Conservation (phyloP, 768 basidiomycete genomes). For the Cytidiella melzeri region DNA sequence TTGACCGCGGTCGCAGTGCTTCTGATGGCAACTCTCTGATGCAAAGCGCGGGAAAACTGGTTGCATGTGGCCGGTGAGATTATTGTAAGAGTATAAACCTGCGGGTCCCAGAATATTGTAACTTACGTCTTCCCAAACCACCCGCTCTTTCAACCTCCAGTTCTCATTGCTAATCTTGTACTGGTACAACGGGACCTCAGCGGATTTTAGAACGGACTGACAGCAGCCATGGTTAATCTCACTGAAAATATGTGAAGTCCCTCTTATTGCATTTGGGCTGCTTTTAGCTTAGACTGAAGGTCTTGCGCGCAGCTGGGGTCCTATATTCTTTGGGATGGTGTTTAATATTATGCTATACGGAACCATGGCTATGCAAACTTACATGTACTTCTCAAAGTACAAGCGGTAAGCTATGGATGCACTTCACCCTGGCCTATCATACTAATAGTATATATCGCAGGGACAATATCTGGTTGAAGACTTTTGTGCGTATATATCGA, state of each 20-base stretch:
- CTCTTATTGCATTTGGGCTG: not conserved
- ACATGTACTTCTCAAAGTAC: constrained; percentile 20
- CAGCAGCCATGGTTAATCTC: not conserved
- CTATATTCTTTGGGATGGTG: constrained; percentile 29
- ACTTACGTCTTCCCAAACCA: too few species aligned
- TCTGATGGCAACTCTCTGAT: too few species aligned
- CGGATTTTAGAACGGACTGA: not conserved
- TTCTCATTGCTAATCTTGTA: too few species aligned
- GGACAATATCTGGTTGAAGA: constrained; percentile 17
- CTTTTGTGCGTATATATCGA: constrained; percentile 13
- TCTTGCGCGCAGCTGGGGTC: constrained; percentile 29
- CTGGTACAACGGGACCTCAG: not conserved
- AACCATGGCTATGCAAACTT: constrained; percentile 28
- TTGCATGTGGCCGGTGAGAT: too few species aligned
- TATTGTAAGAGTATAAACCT: too few species aligned
- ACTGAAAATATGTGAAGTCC: not conserved
- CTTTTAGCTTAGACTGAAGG: not conserved
- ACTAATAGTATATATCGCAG: constrained; percentile 4
- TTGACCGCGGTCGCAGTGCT: too few species aligned
- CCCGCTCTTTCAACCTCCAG: too few species aligned
- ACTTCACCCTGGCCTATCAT: not conserved
- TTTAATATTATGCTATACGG: constrained; percentile 32
- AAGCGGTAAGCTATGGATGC: constrained; percentile 11
- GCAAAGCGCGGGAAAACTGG: too few species aligned
- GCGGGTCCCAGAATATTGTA: too few species aligned